Conservation (phyloP, 148 eudicot species). For the Simmondsia chinensis region DNA sequence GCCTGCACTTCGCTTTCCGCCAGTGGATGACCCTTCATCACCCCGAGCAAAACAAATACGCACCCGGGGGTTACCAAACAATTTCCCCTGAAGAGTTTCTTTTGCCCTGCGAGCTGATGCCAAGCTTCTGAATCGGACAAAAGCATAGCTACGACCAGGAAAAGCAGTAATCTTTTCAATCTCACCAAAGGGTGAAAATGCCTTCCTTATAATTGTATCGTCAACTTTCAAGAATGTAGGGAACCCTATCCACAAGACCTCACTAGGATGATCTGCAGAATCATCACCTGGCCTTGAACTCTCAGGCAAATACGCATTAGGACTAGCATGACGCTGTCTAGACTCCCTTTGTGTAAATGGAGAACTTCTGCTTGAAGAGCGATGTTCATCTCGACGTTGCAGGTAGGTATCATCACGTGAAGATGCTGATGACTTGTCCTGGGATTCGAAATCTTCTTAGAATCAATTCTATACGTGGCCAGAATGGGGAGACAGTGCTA, state of each 20-base stretch:
- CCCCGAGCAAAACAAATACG: constrained; percentile 63
- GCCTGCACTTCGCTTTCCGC: constrained; percentile 27
- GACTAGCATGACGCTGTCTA: constrained; percentile 33
- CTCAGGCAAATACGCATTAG: constrained; percentile 30
- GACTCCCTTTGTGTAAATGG: constrained; percentile 47
- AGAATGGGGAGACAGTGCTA: neutral
- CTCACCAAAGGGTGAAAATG: constrained; percentile 80
- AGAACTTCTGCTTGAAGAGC: constrained; percentile 34
- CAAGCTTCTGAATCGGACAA: constrained; percentile 51
- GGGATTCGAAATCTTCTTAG: constrained; percentile 19
- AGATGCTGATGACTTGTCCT: constrained; percentile 61
- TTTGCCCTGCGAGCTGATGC: constrained; percentile 63
- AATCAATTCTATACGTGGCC: constrained; percentile 4
- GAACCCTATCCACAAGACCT: constrained; percentile 76
- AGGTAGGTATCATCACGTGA: constrained; percentile 37
- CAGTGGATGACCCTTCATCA: constrained; percentile 43
- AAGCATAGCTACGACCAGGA: constrained; percentile 76
- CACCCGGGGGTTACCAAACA: constrained; percentile 82
- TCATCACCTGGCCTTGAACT: constrained; percentile 32
- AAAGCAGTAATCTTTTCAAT: constrained; percentile 72
- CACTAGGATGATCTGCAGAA: constrained; percentile 52
- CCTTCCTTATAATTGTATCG: constrained; percentile 49
- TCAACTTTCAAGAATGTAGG: constrained; percentile 66
- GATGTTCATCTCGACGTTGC: constrained; percentile 37
- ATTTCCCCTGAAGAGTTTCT: constrained; percentile 71